phyloP scores from a whole-genome alignment of 148 eudicot genomes.

The Fagopyrum esculentum region DNA sequence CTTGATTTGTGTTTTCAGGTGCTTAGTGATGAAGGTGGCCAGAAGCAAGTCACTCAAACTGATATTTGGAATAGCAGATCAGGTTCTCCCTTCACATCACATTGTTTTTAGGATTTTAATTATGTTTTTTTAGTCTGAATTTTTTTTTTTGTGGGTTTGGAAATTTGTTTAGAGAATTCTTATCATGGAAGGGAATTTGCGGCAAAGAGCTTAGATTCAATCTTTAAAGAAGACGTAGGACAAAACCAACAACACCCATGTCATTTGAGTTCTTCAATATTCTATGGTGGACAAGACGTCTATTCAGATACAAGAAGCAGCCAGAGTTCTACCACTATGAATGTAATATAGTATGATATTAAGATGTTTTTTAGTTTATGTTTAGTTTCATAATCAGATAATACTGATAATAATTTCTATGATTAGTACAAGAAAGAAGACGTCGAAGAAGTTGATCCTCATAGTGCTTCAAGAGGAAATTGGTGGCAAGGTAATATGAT shows the following conservation, averaged over 20 bases:
- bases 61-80: background rate
- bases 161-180: background rate
- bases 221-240: background rate
- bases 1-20: background rate
- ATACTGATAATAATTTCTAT: background rate
- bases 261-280: conserved; percentile 6
- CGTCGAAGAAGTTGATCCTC: conserved; percentile 20
- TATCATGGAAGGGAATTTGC: background rate
- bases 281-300: conserved; percentile 5
- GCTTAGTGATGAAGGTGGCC: background rate
- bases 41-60: background rate
- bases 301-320: background rate
- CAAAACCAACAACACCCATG: background rate
- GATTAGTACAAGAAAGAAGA: conserved; percentile 26
- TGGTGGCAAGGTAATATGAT: conserved; percentile 38
- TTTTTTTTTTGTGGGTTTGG: background rate
- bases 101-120: background rate
- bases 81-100: background rate
- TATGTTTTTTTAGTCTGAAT: background rate
- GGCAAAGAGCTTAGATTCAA: background rate
- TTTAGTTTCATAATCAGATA: background rate
- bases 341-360: background rate
- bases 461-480: conserved; percentile 28
- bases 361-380: background rate
- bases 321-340: background rate